These are phyloP conservation scores for Boletus edulis DNA, from an alignment of 768 basidiomycete genomes.

Conservation along the genomic window DNA sequence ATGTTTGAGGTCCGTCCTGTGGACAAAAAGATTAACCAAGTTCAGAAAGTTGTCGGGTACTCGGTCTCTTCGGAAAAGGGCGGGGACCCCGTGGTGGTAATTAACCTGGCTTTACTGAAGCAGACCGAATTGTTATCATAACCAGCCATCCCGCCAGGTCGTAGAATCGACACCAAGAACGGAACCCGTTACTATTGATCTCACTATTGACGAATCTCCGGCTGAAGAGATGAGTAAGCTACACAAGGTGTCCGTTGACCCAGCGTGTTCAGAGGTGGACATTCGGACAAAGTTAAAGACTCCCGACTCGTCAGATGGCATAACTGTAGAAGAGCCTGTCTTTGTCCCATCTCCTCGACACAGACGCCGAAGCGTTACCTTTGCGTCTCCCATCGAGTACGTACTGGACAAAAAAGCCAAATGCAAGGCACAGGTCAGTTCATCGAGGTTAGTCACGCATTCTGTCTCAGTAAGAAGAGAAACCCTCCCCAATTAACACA, in stretches of 20 bases:
- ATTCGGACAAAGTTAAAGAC: not conserved
- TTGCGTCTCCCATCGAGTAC: slow-evolving; percentile 28
- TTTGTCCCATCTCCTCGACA: slow-evolving; percentile 1
- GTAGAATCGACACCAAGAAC: slow-evolving; percentile 16
- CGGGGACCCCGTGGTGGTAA: slow-evolving; percentile 10
- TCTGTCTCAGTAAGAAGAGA: not conserved
- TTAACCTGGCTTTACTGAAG: not conserved
- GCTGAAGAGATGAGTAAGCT: slow-evolving; percentile 1
- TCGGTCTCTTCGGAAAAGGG: slow-evolving; percentile 2
- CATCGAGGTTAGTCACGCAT: slow-evolving; percentile 6
- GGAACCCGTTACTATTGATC: slow-evolving; percentile 40
- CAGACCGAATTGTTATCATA: not conserved
- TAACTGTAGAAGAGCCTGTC: not conserved
- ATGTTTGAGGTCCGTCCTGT: not conserved
- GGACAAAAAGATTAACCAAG: not conserved
- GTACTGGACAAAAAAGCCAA: slow-evolving; percentile 2
- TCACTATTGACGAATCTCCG: slow-evolving; percentile 37
- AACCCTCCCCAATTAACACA: not conserved
- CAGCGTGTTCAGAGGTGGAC: not conserved
- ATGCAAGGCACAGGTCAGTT: not conserved
- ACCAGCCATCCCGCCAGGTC: slow-evolving; percentile 9
- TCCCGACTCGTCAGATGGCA: not conserved
- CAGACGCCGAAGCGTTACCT: slow-evolving; percentile 26
- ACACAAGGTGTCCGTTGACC: not conserved
- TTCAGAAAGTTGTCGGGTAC: not conserved